These are phyloP conservation scores for Inonotus hispidus DNA, from an alignment of 1,284 basidiomycete species.

Conservation along the genomic window DNA sequence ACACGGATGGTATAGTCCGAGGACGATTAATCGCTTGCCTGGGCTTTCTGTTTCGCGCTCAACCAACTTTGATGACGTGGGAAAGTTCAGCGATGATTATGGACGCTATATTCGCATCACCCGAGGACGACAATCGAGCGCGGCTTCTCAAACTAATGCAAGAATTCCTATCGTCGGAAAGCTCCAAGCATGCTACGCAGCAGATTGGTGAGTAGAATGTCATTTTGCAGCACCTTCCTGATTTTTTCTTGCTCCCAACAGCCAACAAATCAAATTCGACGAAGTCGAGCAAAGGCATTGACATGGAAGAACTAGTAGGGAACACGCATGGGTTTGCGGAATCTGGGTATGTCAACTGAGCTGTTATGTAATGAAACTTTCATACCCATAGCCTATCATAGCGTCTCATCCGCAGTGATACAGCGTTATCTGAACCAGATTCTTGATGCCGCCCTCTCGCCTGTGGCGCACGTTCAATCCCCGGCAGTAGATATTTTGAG, in stretches of 20 bases:
- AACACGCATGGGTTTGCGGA: slow-evolving; percentile 94
- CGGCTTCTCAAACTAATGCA: slow-evolving; percentile 84
- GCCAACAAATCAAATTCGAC: slow-evolving; percentile 38
- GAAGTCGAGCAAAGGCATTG: slow-evolving; percentile 42
- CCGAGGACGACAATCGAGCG: slow-evolving; percentile 66
- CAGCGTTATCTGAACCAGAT: slow-evolving; percentile 88
- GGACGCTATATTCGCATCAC: slow-evolving; percentile 76
- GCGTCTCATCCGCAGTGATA: slow-evolving; percentile 89
- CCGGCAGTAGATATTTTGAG: slow-evolving; percentile 88
- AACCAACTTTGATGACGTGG: slow-evolving; percentile 83
- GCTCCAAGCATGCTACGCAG: slow-evolving; percentile 63
- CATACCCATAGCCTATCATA: slow-evolving; percentile 29
- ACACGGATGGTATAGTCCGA: slow-evolving; percentile 47
- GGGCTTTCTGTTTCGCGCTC: slow-evolving; percentile 88
- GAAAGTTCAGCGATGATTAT: slow-evolving; percentile 79
- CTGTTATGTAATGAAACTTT: not conserved
- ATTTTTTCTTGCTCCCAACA: slow-evolving; percentile 18
- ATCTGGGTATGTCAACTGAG: slow-evolving; percentile 64
- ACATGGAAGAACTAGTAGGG: slow-evolving; percentile 91
- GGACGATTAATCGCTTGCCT: slow-evolving; percentile 76
- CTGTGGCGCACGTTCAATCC: slow-evolving; percentile 65
- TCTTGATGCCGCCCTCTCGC: slow-evolving; percentile 74
- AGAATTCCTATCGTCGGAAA: slow-evolving; percentile 82
- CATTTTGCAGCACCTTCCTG: slow-evolving; percentile 21
- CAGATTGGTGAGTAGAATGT: slow-evolving; percentile 47